These are phyloP conservation scores for Debaryomyces nepalensis DNA, from an alignment of 1,139 yeast genomes.

Conservation along the genomic window DNA sequence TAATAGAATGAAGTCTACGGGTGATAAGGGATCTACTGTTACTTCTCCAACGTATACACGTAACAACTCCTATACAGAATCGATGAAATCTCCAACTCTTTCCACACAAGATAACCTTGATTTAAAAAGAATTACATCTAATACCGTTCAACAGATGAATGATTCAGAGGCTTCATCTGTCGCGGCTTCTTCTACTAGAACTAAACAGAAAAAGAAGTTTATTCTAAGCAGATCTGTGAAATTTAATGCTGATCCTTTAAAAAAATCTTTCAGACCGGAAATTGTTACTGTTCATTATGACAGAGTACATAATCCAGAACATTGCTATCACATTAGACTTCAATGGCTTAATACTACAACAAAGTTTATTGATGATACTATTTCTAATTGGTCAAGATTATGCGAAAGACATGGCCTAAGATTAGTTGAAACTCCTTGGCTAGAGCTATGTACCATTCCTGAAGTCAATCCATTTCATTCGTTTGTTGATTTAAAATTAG, in stretches of 20 bases:
- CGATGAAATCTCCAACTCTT: conserved; percentile 32
- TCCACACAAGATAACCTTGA: conserved; percentile 26
- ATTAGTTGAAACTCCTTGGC: conserved; percentile 93
- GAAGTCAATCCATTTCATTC: conserved; percentile 85
- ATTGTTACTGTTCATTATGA: conserved; percentile 85
- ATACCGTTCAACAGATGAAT: conserved; percentile 23
- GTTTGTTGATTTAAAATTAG: conserved; percentile 67
- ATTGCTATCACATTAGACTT: conserved; percentile 86
- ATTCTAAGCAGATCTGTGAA: conserved; percentile 64
- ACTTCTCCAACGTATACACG: conserved; percentile 24
- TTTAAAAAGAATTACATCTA: conserved; percentile 31
- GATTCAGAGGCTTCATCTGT: conserved; percentile 43
- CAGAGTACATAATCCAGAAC: conserved; percentile 90
- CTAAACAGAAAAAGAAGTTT: conserved; percentile 30
- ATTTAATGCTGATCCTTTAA: conserved; percentile 76
- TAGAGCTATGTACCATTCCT: conserved; percentile 80
- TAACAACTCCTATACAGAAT: conserved; percentile 36
- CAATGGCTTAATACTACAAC: conserved; percentile 96
- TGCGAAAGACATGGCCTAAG: conserved; percentile 87
- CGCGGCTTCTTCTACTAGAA: conserved; percentile 33
- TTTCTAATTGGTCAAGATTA: conserved; percentile 76
- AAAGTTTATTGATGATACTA: conserved; percentile 85
- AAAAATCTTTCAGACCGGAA: conserved; percentile 78
- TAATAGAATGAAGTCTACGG: conserved; percentile 29
- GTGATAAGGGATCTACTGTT: conserved; percentile 20